Conservation (phyloP, 2,329 filamentous ascomycete genomes). For the Tolypocladium tundrense region DNA sequence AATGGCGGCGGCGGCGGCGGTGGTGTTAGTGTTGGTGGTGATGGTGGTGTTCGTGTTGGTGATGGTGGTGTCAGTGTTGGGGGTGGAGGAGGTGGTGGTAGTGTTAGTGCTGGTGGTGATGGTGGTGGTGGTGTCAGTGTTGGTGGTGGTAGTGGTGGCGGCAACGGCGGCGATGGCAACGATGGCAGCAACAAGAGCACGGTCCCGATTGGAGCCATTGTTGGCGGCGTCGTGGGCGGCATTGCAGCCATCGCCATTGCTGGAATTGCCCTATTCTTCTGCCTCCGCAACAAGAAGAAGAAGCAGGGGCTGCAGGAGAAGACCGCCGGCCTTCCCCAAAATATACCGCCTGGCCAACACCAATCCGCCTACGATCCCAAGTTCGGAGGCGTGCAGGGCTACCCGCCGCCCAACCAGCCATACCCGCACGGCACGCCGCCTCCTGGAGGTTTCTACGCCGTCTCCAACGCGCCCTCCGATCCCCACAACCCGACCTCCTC, state of each 20-base stretch:
- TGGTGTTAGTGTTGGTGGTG: too few species aligned
- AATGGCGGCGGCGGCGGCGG: too few species aligned
- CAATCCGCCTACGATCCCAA: constrained; percentile 18
- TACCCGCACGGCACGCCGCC: constrained; percentile 7
- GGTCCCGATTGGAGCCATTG: constrained; percentile 24
- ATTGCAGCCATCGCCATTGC: constrained; percentile 20
- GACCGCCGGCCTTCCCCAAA: background rate
- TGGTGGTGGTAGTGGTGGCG: too few species aligned
- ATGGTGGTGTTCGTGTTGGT: too few species aligned
- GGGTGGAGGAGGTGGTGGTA: too few species aligned
- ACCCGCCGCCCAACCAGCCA: constrained; percentile 11
- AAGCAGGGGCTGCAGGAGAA: constrained; percentile 5
- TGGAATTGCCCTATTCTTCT: constrained; percentile 18
- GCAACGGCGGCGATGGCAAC: background rate
- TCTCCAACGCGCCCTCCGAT: background rate
- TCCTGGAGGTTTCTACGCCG: constrained; percentile 9
- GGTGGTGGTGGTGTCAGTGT: too few species aligned
- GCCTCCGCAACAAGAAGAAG: constrained; percentile 21
- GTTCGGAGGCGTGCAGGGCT: constrained; percentile 8
- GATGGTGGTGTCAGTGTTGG: too few species aligned
- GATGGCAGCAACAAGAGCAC: background rate
- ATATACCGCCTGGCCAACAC: background rate
- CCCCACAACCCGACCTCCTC: background rate
- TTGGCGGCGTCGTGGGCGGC: constrained; percentile 27
- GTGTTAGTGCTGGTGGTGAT: too few species aligned